phyloP scores from a whole-genome alignment of 257 asterid genomes.

The Capsicum pubescens region DNA sequence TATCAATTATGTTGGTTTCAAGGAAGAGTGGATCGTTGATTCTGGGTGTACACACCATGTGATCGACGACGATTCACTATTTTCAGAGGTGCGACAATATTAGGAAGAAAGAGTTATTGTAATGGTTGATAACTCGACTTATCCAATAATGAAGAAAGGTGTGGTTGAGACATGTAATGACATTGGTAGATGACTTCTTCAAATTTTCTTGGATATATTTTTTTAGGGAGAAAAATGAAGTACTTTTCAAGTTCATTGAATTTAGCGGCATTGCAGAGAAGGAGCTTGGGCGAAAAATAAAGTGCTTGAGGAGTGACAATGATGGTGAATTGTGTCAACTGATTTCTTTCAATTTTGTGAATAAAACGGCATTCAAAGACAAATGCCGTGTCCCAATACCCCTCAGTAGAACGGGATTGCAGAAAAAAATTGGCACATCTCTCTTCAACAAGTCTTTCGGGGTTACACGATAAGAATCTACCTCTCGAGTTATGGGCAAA shows the following conservation, averaged over 20 bases:
- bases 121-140: constrained; percentile 4
- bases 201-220: constrained; percentile 31
- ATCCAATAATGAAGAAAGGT: constrained; percentile 22
- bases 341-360: background rate
- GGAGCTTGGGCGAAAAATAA: constrained; percentile 32
- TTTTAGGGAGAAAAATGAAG: constrained; percentile 30
- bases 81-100: background rate
- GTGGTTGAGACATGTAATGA: constrained; percentile 29
- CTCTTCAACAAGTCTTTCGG: background rate
- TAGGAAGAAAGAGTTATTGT: background rate
- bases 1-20: background rate
- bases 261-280: constrained; percentile 15
- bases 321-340: constrained; percentile 14
- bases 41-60: constrained; percentile 27
- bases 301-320: constrained; percentile 34
- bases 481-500: constrained; percentile 18
- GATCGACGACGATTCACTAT: background rate
- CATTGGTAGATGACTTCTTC: constrained; percentile 31
- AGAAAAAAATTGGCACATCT: constrained; percentile 7
- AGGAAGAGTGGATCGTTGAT: constrained; percentile 26
- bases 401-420: constrained; percentile 17
- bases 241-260: constrained; percentile 20
- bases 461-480: constrained; percentile 33
- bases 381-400: constrained; percentile 26
- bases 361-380: background rate